These are phyloP conservation scores for Nothopassalora personata DNA, from an alignment of 2,329 filamentous ascomycete genomes.

Conservation along the genomic window DNA sequence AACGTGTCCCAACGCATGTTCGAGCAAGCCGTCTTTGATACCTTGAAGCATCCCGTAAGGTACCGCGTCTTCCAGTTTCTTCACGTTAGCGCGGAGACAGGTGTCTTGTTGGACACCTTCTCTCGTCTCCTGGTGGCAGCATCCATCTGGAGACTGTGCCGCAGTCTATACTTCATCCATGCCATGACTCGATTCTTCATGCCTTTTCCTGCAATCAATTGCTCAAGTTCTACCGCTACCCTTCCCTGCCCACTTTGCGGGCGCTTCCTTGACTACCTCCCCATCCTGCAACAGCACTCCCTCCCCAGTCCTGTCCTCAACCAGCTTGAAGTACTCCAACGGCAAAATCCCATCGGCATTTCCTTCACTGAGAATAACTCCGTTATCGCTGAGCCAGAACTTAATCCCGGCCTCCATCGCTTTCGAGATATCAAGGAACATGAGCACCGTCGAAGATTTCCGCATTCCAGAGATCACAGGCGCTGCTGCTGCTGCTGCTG, in stretches of 20 bases:
- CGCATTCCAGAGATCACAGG: conserved; percentile 52
- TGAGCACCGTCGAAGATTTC: conserved; percentile 54
- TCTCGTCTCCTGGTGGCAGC: too few relatives aligned
- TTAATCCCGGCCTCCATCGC: conserved; percentile 67
- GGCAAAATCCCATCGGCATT: conserved; percentile 58
- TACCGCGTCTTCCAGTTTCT: not conserved
- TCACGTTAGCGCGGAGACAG: too few relatives aligned
- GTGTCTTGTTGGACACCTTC: too few relatives aligned
- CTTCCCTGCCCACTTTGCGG: conserved; percentile 47
- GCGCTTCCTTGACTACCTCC: conserved; percentile 60
- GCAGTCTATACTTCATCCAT: too few relatives aligned
- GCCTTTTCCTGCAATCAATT: conserved; percentile 1
- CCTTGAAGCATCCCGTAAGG: not conserved
- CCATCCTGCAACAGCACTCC: conserved; percentile 68
- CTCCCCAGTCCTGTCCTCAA: conserved; percentile 56
- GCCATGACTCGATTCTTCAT: not conserved
- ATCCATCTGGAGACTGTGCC: too few relatives aligned
- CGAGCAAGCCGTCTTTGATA: not conserved
- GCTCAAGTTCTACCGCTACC: conserved; percentile 34
- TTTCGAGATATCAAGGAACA: conserved; percentile 73
- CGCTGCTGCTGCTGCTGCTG: conserved; percentile 29
- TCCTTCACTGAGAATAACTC: conserved; percentile 44
- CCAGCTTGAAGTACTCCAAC: conserved; percentile 64
- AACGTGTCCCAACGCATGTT: not conserved
- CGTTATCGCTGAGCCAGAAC: conserved; percentile 54